These are phyloP conservation scores for Dioszegia crocea DNA, from an alignment of 768 basidiomycete species.

Conservation along the genomic window DNA sequence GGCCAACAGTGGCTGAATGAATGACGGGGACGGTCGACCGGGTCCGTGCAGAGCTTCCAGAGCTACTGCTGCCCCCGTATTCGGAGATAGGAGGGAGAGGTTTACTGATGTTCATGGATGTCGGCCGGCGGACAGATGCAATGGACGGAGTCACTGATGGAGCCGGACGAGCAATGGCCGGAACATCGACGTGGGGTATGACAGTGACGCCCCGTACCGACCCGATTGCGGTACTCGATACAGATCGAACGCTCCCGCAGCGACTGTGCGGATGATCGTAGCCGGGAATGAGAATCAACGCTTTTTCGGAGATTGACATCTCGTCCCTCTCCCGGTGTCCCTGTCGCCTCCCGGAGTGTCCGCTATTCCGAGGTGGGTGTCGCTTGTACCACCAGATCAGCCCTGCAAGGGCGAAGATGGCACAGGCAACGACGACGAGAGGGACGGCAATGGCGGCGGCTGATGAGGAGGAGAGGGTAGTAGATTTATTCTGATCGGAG, in stretches of 20 bases:
- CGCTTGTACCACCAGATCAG: constrained; percentile 4
- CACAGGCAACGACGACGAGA: neutral
- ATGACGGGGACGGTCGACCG: constrained; percentile 2
- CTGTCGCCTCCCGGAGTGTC: neutral
- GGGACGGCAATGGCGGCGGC: constrained; percentile 6
- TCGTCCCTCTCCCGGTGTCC: neutral
- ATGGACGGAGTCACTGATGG: constrained; percentile 1
- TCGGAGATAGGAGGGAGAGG: constrained; percentile 7
- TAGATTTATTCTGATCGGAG: neutral
- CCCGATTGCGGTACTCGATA: neutral
- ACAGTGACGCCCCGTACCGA: constrained; percentile 2
- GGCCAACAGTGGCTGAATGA: neutral
- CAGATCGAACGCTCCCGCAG: neutral
- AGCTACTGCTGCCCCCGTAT: neutral
- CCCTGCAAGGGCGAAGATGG: neutral
- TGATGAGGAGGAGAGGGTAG: neutral
- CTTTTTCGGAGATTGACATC: neutral
- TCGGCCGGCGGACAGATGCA: neutral
- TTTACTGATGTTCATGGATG: constrained; percentile 1
- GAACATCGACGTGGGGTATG: neutral
- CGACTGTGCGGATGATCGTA: neutral
- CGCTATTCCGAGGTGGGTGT: neutral
- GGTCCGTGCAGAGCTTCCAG: neutral
- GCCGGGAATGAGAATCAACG: neutral
- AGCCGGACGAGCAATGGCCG: neutral